A percentile compares a stretch with the other conserved stretches of the same genome.
These are phyloP conservation scores for Hypoxylon sp. DNA, from an alignment of 2,329 filamentous ascomycete species.

Conservation along the genomic window DNA sequence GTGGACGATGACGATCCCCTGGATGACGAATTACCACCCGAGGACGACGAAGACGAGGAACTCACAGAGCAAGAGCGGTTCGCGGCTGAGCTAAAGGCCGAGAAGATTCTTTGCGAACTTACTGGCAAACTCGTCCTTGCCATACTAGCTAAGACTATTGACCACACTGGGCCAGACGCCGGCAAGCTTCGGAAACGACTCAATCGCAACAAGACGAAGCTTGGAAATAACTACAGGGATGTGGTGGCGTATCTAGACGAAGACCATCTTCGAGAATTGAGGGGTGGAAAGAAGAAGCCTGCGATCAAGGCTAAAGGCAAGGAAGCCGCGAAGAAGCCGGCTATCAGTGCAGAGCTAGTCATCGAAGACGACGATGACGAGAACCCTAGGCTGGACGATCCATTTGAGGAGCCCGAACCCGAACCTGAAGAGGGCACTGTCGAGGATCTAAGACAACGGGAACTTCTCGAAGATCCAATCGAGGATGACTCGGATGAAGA, in stretches of 20 bases:
- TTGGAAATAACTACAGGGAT: conserved; percentile 89
- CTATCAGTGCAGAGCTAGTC: conserved; percentile 63
- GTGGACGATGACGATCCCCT: conserved; percentile 81
- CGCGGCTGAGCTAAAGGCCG: conserved; percentile 79
- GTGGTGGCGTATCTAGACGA: conserved; percentile 85
- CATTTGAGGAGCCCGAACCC: conserved; percentile 59
- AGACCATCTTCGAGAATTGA: conserved; percentile 67
- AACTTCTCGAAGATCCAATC: conserved; percentile 66
- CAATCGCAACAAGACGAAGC: conserved; percentile 81
- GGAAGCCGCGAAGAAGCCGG: conserved; percentile 59
- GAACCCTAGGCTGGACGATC: conserved; percentile 56
- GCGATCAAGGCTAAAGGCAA: conserved; percentile 62
- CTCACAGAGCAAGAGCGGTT: conserved; percentile 71
- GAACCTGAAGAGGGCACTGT: conserved; percentile 71
- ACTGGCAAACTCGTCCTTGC: conserved; percentile 87
- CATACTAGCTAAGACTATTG: conserved; percentile 81
- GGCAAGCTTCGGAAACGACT: conserved; percentile 79
- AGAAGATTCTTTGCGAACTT: conserved; percentile 88
- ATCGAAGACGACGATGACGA: conserved; percentile 61
- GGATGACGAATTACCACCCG: conserved; percentile 73
- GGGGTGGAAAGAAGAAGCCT: conserved; percentile 60
- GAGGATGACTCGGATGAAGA: conserved; percentile 61
- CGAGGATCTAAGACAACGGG: conserved; percentile 70
- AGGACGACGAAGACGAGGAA: conserved; percentile 69
- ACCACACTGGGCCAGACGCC: conserved; percentile 70